Conservation (phyloP, 148 eudicot species). For the Rhododendron kiyosumense region DNA sequence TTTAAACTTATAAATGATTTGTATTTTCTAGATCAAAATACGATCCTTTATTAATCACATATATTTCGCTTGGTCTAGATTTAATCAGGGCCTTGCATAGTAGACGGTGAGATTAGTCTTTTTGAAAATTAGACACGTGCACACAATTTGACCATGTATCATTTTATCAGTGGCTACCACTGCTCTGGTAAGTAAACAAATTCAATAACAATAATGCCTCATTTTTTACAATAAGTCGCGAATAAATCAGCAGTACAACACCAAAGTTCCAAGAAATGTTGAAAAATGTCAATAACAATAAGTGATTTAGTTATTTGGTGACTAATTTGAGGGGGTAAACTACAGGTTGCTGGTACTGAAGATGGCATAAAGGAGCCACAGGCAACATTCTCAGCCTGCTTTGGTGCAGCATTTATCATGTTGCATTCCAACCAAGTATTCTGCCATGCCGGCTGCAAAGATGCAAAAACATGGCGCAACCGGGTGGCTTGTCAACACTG, state of each 20-base stretch:
- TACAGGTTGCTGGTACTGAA: slow-evolving; percentile 69
- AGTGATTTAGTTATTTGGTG: not conserved
- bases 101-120: too few species aligned
- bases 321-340: not conserved
- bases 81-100: too few species aligned
- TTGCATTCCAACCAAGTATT: slow-evolving; percentile 72
- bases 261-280: not conserved
- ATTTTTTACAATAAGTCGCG: not conserved
- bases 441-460: slow-evolving; percentile 76
- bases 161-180: slow-evolving; percentile 86
- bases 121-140: too few species aligned
- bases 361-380: slow-evolving; percentile 74
- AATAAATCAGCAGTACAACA: not conserved
- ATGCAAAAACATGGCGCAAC: slow-evolving; percentile 75
- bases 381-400: slow-evolving; percentile 83
- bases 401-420: slow-evolving; percentile 85
- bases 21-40: too few species aligned
- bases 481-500: slow-evolving; percentile 83
- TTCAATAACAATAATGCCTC: not conserved
- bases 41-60: too few species aligned
- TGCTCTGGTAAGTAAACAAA: slow-evolving; percentile 42
- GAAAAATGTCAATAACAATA: not conserved
- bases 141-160: slow-evolving; percentile 52
- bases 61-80: too few species aligned
- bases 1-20: too few species aligned